Evolutionary conservation across 306 rosid species (phyloP), one percentile per base, ranked within the genome.

Genomic region (Lathyrus aphaca): DNA sequence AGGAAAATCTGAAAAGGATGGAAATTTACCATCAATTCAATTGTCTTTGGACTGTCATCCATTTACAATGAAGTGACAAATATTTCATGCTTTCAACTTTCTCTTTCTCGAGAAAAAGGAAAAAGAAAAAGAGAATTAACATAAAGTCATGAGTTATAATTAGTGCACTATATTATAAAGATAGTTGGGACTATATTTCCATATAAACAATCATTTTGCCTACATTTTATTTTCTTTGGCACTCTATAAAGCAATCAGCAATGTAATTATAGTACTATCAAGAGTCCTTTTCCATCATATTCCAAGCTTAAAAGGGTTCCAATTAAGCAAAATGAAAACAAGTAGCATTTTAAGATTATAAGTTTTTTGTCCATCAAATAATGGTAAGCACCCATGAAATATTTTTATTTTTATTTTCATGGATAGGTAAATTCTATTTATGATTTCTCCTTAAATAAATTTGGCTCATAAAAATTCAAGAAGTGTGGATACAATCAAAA

Each of bases 41-140:
- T 79, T 85, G 90, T 84, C 72, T 73, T 82, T 81, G 86, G 81
- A 82, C 87, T 88, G 91, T 80, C 88, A 86, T 83, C 91, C 96
- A 88, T 84, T 83, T 74, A 48, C 79, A 57, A 80, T 48, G 84
- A 86, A 80, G 63, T 79, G 85, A 86, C 85, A 74, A 66, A 45
- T 75, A 77, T 84, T 83, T 86, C 85, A 63, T 87, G 69, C 82
- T 68, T 71, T 66, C 65, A 73, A 42, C 75, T 46, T 50, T 66
- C 66, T 75, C 73, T 77, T 77, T 83, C 79, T 76, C 58, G 74
- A 75, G 40, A 66, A 67, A 60, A 83, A 73, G 42, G 62, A 63
- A 60, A 82, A 75, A 43, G 23, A n/a, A 60, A 80, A 83, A 68
- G 56, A 35, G 64, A 64, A 29, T 74, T 49, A 66, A 58, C 82